Conservation (phyloP, 2,329 filamentous ascomycete genomes). For the Aspergillus ruber region DNA sequence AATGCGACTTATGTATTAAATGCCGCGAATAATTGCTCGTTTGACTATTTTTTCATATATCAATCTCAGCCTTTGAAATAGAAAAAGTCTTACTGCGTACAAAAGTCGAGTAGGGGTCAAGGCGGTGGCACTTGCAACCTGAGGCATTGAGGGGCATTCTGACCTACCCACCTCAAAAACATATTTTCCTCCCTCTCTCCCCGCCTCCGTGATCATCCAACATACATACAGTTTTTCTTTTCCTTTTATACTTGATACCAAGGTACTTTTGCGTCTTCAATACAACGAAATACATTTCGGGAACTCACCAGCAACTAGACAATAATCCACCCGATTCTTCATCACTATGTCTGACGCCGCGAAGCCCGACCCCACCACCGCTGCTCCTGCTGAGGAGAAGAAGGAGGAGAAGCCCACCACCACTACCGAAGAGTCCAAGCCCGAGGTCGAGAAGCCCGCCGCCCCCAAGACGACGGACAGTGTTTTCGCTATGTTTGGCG, state of each 20-base stretch:
- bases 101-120: background rate
- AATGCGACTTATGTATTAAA: slow-evolving; percentile 9
- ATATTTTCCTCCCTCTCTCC: slow-evolving; percentile 16
- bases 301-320: background rate
- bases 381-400: slow-evolving; percentile 28
- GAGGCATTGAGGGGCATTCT: slow-evolving; percentile 12
- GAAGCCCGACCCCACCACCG: slow-evolving; percentile 39
- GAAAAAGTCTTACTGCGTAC: background rate
- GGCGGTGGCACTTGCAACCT: slow-evolving; percentile 16
- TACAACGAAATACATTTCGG: background rate
- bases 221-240: slow-evolving; percentile 4
- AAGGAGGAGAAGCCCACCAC: slow-evolving; percentile 27
- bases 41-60: background rate
- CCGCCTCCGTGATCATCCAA: slow-evolving; percentile 7
- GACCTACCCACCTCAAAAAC: slow-evolving; percentile 21
- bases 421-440: slow-evolving; percentile 27
- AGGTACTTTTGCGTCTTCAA: background rate
- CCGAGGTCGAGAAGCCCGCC: slow-evolving; percentile 23
- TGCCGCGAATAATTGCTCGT: background rate
- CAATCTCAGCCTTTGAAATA: no score
- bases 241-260: background rate
- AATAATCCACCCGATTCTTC: background rate
- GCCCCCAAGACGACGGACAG: slow-evolving; percentile 42
- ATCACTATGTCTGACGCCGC: slow-evolving; percentile 37
- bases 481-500: slow-evolving; percentile 98